phyloP scores from a whole-genome alignment of 2,329 filamentous ascomycete species.

The Trichoderma simmonsii region DNA sequence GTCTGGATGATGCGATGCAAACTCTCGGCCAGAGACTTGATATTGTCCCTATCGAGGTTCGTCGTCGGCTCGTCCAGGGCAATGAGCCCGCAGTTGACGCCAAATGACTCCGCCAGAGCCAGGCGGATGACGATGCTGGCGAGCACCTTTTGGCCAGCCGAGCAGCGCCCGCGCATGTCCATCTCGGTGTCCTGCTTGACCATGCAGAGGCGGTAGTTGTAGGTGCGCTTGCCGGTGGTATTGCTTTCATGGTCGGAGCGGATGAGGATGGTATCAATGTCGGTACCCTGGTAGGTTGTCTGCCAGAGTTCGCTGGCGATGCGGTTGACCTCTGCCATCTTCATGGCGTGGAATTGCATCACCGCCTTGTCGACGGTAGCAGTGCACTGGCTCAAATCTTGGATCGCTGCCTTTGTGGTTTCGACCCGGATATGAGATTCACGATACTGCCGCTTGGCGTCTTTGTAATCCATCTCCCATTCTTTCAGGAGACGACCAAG shows the following conservation, averaged over 20 bases:
- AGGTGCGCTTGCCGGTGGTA: conserved; percentile 68
- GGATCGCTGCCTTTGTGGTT: conserved; percentile 88
- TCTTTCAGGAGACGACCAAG: conserved; percentile 69
- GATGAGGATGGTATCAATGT: conserved; percentile 95
- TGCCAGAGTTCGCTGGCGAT: conserved; percentile 97
- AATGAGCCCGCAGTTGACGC: conserved; percentile 91
- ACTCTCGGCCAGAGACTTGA: conserved; percentile 79
- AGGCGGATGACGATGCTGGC: conserved; percentile 97
- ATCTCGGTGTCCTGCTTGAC: conserved; percentile 95
- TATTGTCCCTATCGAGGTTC: conserved; percentile 94
- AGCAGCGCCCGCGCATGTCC: conserved; percentile 98
- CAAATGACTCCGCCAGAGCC: conserved; percentile 93
- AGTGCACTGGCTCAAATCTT: conserved; percentile 80
- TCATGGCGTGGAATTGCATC: conserved; percentile 92
- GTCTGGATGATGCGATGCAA: conserved; percentile 83
- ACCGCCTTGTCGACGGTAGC: conserved; percentile 90
- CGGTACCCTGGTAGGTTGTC: conserved; percentile 92
- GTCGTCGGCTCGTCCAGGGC: conserved; percentile 97
- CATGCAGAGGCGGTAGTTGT: conserved; percentile 99
- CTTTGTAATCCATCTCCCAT: conserved; percentile 82
- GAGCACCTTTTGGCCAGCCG: conserved; percentile 92
- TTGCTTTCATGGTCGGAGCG: conserved; percentile 81
- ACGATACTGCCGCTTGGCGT: conserved; percentile 76
- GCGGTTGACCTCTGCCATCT: conserved; percentile 97
- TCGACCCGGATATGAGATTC: conserved; percentile 85